These are phyloP conservation scores for Clitocybe nebularis DNA, from an alignment of 1,284 basidiomycete genomes.

Conservation along the genomic window DNA sequence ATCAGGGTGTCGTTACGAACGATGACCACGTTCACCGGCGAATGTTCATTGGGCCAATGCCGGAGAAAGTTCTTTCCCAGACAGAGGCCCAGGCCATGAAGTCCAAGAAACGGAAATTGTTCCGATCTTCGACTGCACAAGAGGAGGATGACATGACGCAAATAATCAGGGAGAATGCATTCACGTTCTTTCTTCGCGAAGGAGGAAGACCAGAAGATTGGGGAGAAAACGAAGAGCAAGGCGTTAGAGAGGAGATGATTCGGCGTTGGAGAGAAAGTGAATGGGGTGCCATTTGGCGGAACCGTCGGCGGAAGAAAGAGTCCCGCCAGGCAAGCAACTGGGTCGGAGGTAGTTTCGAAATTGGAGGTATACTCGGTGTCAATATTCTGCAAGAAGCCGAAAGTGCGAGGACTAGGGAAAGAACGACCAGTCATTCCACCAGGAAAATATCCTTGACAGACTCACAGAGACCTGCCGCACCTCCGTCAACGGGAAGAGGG, in stretches of 20 bases:
- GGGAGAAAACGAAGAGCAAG: constrained; percentile 51
- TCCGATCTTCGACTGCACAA: constrained; percentile 15
- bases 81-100: constrained; percentile 29
- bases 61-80: constrained; percentile 45
- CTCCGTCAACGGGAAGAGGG: constrained; percentile 10
- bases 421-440: constrained; percentile 8
- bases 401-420: constrained; percentile 7
- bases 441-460: constrained; percentile 6
- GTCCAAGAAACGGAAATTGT: constrained; percentile 18
- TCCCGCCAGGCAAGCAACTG: constrained; percentile 37
- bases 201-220: constrained; percentile 65
- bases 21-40: constrained; percentile 28
- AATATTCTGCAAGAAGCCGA: constrained; percentile 39
- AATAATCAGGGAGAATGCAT: constrained; percentile 55
- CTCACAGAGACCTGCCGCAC: constrained; percentile 5
- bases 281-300: constrained; percentile 51
- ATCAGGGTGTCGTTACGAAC: constrained; percentile 8
- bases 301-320: constrained; percentile 27
- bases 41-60: constrained; percentile 64
- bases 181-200: constrained; percentile 55
- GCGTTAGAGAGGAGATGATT: constrained; percentile 52
- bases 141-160: constrained; percentile 39
- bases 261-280: constrained; percentile 61
- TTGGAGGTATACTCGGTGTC: constrained; percentile 64
- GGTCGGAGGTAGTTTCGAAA: constrained; percentile 73